These are phyloP conservation scores for Plasmodium gallinaceum DNA, from an alignment of 169 alveolate species.

Conservation along the genomic window DNA sequence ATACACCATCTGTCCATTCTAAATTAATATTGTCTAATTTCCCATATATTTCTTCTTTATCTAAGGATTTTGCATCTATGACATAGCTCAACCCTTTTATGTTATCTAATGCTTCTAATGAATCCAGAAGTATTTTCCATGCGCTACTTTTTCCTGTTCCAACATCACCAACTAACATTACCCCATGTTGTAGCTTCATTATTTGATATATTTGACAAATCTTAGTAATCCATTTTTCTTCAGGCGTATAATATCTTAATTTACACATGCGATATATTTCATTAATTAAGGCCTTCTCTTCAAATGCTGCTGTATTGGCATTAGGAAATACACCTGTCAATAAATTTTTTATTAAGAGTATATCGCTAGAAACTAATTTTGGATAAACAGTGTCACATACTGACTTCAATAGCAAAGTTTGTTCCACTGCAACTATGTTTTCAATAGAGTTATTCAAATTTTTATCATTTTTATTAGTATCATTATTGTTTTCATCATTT, in stretches of 20 bases:
- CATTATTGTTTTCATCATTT: slow-evolving; percentile 83
- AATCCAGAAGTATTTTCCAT: slow-evolving; percentile 91
- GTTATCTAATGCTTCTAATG: slow-evolving; percentile 92
- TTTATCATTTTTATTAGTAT: slow-evolving; percentile 20
- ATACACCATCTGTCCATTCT: slow-evolving; percentile 99
- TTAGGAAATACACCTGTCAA: slow-evolving; percentile 98
- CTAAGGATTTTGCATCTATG: slow-evolving; percentile 92
- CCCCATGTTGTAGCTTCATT: slow-evolving; percentile 96
- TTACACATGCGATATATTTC: slow-evolving; percentile 89
- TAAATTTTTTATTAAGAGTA: slow-evolving; percentile 91
- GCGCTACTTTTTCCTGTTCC: slow-evolving; percentile 96
- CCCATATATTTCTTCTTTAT: slow-evolving; percentile 96
- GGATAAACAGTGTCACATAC: slow-evolving; percentile 97
- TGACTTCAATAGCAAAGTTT: slow-evolving; percentile 92
- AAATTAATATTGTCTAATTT: slow-evolving; percentile 94
- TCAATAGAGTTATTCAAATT: slow-evolving; percentile 1
- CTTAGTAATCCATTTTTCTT: slow-evolving; percentile 91
- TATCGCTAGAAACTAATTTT: slow-evolving; percentile 96
- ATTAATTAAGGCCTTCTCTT: slow-evolving; percentile 91
- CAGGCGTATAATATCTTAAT: slow-evolving; percentile 89
- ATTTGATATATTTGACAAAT: slow-evolving; percentile 94
- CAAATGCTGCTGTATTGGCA: slow-evolving; percentile 90
- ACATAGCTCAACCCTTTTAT: slow-evolving; percentile 94
- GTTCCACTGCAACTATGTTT: slow-evolving; percentile 90
- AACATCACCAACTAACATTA: slow-evolving; percentile 98